These are phyloP conservation scores for Begonia loranthoides DNA, from an alignment of 306 rosid species.

Conservation along the genomic window DNA sequence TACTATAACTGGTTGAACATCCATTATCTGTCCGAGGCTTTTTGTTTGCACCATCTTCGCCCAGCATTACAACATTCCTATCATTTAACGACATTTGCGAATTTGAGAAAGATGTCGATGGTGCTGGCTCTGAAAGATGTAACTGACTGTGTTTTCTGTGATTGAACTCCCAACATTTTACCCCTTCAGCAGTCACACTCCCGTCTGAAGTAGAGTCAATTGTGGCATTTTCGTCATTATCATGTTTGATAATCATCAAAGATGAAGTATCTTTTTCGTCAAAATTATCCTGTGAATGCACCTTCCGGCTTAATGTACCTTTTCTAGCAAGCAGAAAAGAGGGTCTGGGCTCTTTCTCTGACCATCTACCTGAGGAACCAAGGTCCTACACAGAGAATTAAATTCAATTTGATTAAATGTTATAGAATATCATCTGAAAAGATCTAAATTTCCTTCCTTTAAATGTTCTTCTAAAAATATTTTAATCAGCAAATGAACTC, in stretches of 20 bases:
- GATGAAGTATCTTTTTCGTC: too few species aligned
- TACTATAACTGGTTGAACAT: constrained; percentile 1
- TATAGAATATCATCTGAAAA: too few species aligned
- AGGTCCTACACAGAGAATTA: neutral
- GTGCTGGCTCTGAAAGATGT: constrained; percentile 25
- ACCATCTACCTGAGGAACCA: neutral
- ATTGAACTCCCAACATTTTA: constrained; percentile 4
- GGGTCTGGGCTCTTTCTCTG: neutral
- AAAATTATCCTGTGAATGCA: too few species aligned
- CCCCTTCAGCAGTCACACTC: constrained; percentile 1
- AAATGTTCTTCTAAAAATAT: too few species aligned
- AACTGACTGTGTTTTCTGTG: constrained; percentile 19
- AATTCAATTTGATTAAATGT: neutral
- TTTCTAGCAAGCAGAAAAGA: too few species aligned
- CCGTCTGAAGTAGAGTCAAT: neutral
- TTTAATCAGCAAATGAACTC: too few species aligned
- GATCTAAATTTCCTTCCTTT: too few species aligned
- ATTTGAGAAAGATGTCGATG: constrained; percentile 19
- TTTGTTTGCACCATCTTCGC: constrained; percentile 29
- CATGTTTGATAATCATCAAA: too few species aligned
- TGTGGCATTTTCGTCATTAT: too few species aligned
- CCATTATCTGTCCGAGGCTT: constrained; percentile 22
- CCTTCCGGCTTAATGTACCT: too few species aligned
- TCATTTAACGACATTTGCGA: constrained; percentile 34
- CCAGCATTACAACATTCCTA: constrained; percentile 16